phyloP scores from a whole-genome alignment of 2,329 filamentous ascomycete species.

The Geoglossum cookeanum region DNA sequence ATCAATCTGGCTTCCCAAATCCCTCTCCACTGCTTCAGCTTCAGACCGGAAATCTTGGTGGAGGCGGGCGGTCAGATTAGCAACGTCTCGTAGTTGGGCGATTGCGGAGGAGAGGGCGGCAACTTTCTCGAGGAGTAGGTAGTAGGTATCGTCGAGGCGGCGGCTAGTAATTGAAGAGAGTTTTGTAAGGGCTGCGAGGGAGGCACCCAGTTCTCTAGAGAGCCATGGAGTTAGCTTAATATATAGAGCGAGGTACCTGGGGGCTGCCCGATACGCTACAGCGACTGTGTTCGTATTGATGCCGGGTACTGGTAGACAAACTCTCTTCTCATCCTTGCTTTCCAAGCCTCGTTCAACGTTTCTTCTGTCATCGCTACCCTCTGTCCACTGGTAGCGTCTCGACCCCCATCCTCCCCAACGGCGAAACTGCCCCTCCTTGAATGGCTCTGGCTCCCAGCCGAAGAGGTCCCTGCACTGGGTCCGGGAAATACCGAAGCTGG shows the following conservation, averaged over 20 bases:
- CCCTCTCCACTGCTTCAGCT: slow-evolving; percentile 36
- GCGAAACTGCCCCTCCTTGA: neutral
- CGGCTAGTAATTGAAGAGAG: slow-evolving; percentile 44
- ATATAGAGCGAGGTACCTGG: too few species aligned
- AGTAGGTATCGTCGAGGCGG: slow-evolving; percentile 55
- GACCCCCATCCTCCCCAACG: neutral
- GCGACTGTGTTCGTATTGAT: neutral
- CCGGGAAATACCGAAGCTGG: neutral
- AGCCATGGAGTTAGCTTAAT: neutral
- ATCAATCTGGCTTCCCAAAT: slow-evolving; percentile 41
- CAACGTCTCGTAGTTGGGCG: slow-evolving; percentile 45
- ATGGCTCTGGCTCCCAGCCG: neutral
- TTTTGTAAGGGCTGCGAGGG: slow-evolving; percentile 34
- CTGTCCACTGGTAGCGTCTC: neutral
- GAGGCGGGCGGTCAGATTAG: slow-evolving; percentile 37
- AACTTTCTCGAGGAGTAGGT: slow-evolving; percentile 51
- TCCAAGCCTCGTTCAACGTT: neutral
- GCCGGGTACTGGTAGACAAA: neutral
- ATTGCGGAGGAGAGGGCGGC: slow-evolving; percentile 45
- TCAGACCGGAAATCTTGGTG: slow-evolving; percentile 40
- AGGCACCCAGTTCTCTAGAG: slow-evolving; percentile 19
- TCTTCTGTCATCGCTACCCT: neutral
- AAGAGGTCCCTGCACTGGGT: neutral
- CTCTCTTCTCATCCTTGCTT: neutral
- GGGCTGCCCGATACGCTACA: neutral